Base-by-base conservation (phyloP, 768 basidiomycete species). In the Serendipita sp. region DNA sequence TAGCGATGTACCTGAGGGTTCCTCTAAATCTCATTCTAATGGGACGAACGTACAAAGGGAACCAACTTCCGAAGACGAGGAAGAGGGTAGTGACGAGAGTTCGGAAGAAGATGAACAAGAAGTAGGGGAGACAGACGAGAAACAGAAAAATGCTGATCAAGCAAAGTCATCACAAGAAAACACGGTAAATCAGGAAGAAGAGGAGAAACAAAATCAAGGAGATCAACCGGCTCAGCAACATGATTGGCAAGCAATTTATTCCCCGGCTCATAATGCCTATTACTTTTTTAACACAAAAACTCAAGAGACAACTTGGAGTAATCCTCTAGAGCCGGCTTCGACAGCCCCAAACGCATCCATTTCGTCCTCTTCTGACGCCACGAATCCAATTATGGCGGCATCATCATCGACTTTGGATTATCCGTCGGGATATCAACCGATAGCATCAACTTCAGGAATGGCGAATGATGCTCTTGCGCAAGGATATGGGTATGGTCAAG, bases 251-350 rank as follows among this genome's bases (percentile, higher is more conserved):
- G 89, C 89, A 44, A 80, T 92, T 35, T 92, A 79, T 75, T 84
- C 89, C 0, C 82, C 88, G 1, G 78, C 84, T 67, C 83, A 88
- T 76, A 86, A 81, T 73, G 79, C 87, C 8, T 92, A 92, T 75
- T 92, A 92, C 73, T 92, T 91, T 77, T 88, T 79, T 79, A 92
- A 91, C 74, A 65, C 82, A 8, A 73, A 75, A 66, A 90, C 89
- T 0, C 78, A 85, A 63, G 83, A 91, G 75, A 92, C 89, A 16
- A 92, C 89, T 2, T 92, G 90, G 90, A 75, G 76, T 34, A 92
- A 92, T 70, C 89, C 89, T 8, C 77, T 92, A 24, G 69, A 44
- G 30, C 62, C 68, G 5, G 38, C 38, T 41, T 5, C 28, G 65
- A 24, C 18, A n/a, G 16, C n/a, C 8, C 7, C 48, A 8, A n/a